Percentiles rank a stretch among this genome's conserved stretches.
These are phyloP conservation scores for Aspergillus carbonarius DNA, from an alignment of 2,329 filamentous ascomycete species.

Conservation along the genomic window DNA sequence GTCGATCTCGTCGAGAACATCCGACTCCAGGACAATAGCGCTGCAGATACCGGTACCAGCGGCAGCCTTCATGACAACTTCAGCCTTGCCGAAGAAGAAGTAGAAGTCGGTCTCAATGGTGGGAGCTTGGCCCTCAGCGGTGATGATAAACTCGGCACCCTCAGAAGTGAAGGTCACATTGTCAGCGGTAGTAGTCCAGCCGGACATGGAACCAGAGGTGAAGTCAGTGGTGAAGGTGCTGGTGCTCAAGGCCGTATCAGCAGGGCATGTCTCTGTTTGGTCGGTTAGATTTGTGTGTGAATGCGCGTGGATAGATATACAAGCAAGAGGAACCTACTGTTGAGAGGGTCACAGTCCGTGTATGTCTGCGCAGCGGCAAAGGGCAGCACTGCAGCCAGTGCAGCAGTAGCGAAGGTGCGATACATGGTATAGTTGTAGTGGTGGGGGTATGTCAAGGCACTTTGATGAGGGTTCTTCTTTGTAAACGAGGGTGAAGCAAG, in stretches of 20 bases:
- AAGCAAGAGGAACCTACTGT: conserved; percentile 22
- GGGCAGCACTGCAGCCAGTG: conserved; percentile 33
- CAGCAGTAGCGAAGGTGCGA: conserved; percentile 31
- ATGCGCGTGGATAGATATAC: too few species aligned
- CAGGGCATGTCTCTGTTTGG: conserved; percentile 56
- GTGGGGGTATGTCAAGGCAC: background rate
- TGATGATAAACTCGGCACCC: conserved; percentile 79
- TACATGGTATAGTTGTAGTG: conserved; percentile 26
- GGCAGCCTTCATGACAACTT: conserved; percentile 80
- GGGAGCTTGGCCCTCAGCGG: conserved; percentile 75
- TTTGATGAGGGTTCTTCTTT: background rate
- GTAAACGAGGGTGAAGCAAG: background rate
- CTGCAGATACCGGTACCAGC: conserved; percentile 89
- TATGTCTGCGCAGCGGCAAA: conserved; percentile 65
- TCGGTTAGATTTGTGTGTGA: conserved; percentile 5
- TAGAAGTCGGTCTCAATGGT: conserved; percentile 88
- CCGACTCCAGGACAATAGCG: conserved; percentile 87
- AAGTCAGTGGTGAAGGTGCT: conserved; percentile 35
- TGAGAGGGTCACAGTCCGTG: conserved; percentile 70
- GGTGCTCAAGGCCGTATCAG: conserved; percentile 66
- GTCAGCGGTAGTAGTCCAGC: conserved; percentile 67
- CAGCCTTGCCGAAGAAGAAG: conserved; percentile 95
- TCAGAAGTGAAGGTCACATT: conserved; percentile 64
- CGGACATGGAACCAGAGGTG: conserved; percentile 53
- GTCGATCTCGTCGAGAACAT: conserved; percentile 92